Evolutionary conservation across 148 eudicot genomes (phyloP), one percentile per base, ranked within the genome.

Genomic region (Chenopodium formosanum): DNA sequence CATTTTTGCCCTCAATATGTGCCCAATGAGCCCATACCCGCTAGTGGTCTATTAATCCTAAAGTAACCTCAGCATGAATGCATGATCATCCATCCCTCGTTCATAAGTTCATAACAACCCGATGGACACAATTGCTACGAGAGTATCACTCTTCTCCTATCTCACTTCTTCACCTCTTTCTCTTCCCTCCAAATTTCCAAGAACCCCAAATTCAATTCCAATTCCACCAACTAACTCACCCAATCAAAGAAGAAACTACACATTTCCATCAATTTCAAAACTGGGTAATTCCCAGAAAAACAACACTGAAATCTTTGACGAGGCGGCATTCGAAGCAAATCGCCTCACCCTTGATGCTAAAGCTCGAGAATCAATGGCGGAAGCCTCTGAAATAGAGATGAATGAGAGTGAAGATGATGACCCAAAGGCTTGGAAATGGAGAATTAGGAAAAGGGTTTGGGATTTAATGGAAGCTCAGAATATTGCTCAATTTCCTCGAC

Each of bases 351-450:
- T 91, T 58, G 98, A 95, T 84, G 95, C 96, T 40, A 82, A 81
- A 75, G 97, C 94, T 25, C 87, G 98, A 14, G 60, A 82, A 8
- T 84, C 90, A 76, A 95, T 92, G 98, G 93, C 89, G 1, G 92
- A 91, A 74, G 80, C 87, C 22, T 90, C 91, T 10, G 82, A 79
- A 74, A 85, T 74, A 48, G 89, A 88, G 60, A 62, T 77, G 74
- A 27, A 16, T 1, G 80, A 40, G 29, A 32, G 46, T 65, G 63
- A 27, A 11, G 85, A 78, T 16, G 84, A 83, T 53, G 94, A 91
- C 78, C 94, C 93, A 22, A 91, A 79, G 78, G 98, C 96, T 2
- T 95, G 98, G 98, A 95, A 95, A 84, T 95, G 98, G 97, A 85
- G 46, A 62, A 92, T 93, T 46, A 82, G 98, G 31, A 93, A 89